Conservation (phyloP, 331 rosid genomes). For the Erythrophleum ivorense region DNA sequence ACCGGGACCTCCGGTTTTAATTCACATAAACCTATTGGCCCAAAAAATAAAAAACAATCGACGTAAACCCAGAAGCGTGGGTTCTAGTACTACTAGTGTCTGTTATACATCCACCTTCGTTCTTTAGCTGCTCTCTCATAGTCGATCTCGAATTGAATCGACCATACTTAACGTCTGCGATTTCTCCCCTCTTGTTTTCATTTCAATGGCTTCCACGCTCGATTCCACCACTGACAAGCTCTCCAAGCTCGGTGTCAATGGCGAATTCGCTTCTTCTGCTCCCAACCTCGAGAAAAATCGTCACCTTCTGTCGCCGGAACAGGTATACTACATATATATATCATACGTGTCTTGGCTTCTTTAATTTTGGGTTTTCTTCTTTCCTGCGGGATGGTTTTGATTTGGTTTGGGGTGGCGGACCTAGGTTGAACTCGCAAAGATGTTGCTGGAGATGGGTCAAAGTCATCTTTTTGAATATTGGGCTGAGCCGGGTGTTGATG, state of each 20-base stretch:
- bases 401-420: slow-evolving; percentile 29
- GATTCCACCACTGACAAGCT: slow-evolving; percentile 50
- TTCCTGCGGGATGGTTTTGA: not conserved
- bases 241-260: slow-evolving; percentile 47
- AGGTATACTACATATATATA: slow-evolving; percentile 40
- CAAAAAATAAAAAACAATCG: not conserved
- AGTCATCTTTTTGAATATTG: slow-evolving; percentile 76
- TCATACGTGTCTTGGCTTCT: not conserved
- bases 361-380: not conserved
- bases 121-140: not conserved
- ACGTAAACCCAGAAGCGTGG: slow-evolving; percentile 19
- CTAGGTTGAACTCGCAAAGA: slow-evolving; percentile 72
- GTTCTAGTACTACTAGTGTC: not conserved
- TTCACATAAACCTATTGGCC: not conserved
- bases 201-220: slow-evolving; percentile 60
- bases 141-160: slow-evolving; percentile 1
- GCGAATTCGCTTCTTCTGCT: slow-evolving; percentile 48
- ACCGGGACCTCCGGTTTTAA: slow-evolving; percentile 32
- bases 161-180: not conserved
- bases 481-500: slow-evolving; percentile 80
- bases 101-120: not conserved
- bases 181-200: not conserved
- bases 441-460: slow-evolving; percentile 66
- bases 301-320: slow-evolving; percentile 63
- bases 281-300: slow-evolving; percentile 54